Base-by-base conservation (phyloP, 2,329 filamentous ascomycete genomes). In the Aspergillus clavatus region DNA sequence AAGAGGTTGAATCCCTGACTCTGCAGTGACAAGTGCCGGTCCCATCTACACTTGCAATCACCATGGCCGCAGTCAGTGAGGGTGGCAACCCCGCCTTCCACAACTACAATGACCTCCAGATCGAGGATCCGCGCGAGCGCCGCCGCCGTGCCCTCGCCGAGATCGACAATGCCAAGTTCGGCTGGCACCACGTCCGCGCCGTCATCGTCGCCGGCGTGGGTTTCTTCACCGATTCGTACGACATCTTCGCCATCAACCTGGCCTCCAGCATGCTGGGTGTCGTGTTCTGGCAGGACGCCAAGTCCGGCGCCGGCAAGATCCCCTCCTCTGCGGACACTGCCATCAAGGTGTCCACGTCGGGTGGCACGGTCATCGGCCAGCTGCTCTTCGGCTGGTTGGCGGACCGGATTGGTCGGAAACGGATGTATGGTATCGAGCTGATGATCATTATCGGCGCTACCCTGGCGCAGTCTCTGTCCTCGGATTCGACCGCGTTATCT, bases 171-270 rank as follows among this genome's bases (percentile, higher is more conserved):
- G 86, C 86, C 7, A 83, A 83, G 3, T 90, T 91, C 50, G 84
- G 87, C 60, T 91, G 87, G 86, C 88, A 89, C 63, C 87, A 93
- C 61, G 80, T 90, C 47, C 80, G 87, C 31, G 84, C 87, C 46
- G 79, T 87, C 43, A 71, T 87, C 7, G 87, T 91, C 19, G 87
- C 87, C 23, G 87, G 88, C 58, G 84, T 91, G 50, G 88, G 87
- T 56, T 93, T 94, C 80, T 93, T 93, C 70, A 91, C 87, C 12
- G 88, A 91, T 63, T 86, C 86, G 10, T 91, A 90, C 69, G 83
- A 86, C 61, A 87, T 89, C 71, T 93, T 93, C 67, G 82, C 84
- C 60, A 84, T 86, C 56, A 84, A 82, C 52, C 73, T 89, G 60
- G 73, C 85, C 52, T 87, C 84, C 22, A 77, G 79, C 51, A 89